Conservation (phyloP, 106 monocot species). For the Acorus gramineus region DNA sequence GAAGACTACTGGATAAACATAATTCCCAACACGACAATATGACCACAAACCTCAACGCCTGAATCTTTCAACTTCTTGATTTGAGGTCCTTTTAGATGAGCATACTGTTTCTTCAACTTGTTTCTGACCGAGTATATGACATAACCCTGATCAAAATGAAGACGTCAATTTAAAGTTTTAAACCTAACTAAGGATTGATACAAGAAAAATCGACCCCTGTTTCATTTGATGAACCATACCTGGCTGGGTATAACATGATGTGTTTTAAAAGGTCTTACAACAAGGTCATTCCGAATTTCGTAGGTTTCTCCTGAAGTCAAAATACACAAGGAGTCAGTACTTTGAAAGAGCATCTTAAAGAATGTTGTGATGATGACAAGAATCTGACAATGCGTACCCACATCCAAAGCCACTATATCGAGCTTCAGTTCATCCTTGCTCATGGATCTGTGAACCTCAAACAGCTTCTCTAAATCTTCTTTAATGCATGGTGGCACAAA, state of each 20-base stretch:
- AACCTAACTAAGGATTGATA: neutral
- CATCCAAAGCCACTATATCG: constrained; percentile 81
- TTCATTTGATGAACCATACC: constrained; percentile 25
- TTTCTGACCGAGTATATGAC: constrained; percentile 82
- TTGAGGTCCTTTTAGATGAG: constrained; percentile 68
- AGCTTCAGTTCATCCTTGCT: constrained; percentile 65
- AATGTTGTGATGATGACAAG: neutral
- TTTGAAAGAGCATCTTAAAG: constrained; percentile 1
- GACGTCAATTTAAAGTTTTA: neutral
- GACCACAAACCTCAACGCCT: constrained; percentile 63
- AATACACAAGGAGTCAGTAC: neutral
- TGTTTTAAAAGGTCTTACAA: constrained; percentile 92
- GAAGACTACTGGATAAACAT: neutral
- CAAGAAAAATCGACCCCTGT: neutral
- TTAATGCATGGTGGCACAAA: constrained; percentile 90
- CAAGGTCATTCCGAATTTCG: constrained; percentile 94
- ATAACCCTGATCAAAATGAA: constrained; percentile 56
- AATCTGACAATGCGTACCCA: constrained; percentile 55
- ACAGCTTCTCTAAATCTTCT: constrained; percentile 73
- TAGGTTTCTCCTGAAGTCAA: constrained; percentile 74
- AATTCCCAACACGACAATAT: neutral
- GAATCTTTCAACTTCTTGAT: constrained; percentile 80
- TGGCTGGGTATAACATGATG: constrained; percentile 95
- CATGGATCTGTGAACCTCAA: constrained; percentile 80
- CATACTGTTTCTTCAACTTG: constrained; percentile 89